Conservation (phyloP, 768 basidiomycete species). For the Myochromella boudieri region DNA sequence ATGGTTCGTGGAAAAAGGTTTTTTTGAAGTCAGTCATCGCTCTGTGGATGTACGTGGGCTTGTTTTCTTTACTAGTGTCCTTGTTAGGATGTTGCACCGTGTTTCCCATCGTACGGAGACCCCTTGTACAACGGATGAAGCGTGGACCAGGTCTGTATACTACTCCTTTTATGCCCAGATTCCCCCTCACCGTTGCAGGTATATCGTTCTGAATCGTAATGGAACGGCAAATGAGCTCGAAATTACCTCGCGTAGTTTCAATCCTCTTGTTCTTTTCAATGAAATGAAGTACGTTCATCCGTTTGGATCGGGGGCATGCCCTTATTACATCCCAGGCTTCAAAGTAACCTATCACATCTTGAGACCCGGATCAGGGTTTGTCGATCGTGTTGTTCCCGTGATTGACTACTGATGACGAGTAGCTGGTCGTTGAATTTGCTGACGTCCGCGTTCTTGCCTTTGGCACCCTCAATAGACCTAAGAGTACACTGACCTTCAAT, state of each 20-base stretch:
- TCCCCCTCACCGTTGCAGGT: conserved; percentile 34
- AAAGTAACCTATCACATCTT: conserved; percentile 66
- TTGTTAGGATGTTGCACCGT: conserved; percentile 54
- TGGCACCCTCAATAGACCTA: conserved; percentile 61
- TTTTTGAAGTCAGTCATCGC: conserved; percentile 57
- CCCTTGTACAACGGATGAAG: conserved; percentile 75
- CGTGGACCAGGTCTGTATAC: conserved; percentile 72
- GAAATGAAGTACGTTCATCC: conserved; percentile 63
- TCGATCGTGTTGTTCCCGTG: conserved; percentile 8
- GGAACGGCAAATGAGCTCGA: conserved; percentile 74
- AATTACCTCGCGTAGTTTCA: conserved; percentile 64
- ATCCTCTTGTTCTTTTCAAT: conserved; percentile 66
- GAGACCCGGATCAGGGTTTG: conserved; percentile 66
- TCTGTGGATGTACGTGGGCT: conserved; percentile 5
- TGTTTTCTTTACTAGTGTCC: conserved; percentile 11
- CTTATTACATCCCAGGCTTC: conserved; percentile 43
- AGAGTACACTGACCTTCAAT: conserved; percentile 58
- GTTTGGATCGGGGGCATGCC: background rate
- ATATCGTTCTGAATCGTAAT: conserved; percentile 73
- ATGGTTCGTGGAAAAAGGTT: conserved; percentile 59
- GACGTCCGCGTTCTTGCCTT: conserved; percentile 76
- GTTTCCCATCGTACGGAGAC: conserved; percentile 69
- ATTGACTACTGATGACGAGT: conserved; percentile 1
- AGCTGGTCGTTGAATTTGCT: conserved; percentile 69
- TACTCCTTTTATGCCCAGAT: conserved; percentile 10